Percentiles rank a stretch among this genome's conserved stretches.
These are phyloP conservation scores for Litchi chinensis DNA, from an alignment of 345 rosid genomes.

Conservation along the genomic window DNA sequence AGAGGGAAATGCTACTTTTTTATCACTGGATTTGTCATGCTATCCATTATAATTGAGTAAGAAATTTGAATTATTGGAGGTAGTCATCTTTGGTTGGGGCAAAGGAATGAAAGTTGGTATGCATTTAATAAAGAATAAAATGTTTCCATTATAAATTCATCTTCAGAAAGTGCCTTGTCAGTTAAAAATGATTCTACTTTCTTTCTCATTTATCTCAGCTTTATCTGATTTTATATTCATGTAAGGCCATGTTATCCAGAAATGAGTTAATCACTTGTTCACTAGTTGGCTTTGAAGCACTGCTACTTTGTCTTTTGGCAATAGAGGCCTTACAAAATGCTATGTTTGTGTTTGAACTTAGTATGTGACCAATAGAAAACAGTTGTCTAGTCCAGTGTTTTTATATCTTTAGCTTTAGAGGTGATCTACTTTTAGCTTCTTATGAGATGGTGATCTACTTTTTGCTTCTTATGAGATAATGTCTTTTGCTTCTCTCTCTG, in stretches of 20 bases:
- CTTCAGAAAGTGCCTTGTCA: background rate
- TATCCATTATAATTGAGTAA: too few relatives aligned
- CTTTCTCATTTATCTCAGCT: background rate
- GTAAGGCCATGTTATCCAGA: background rate
- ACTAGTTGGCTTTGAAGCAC: background rate
- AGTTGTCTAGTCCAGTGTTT: background rate
- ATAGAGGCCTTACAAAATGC: constrained; percentile 8
- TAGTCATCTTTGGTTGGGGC: background rate
- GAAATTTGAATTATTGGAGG: background rate
- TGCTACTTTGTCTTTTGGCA: background rate
- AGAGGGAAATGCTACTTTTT: too few relatives aligned
- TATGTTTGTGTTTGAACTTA: background rate
- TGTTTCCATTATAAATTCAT: background rate
- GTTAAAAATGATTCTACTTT: background rate
- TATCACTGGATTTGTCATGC: background rate
- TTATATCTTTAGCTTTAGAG: background rate
- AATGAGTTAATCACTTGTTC: background rate
- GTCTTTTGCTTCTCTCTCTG: background rate
- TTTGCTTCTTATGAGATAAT: background rate
- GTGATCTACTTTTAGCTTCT: background rate
- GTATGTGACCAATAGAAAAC: background rate
- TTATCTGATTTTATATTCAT: background rate
- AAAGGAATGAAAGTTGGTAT: background rate
- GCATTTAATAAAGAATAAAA: background rate
- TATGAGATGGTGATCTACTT: background rate